Evolutionary conservation across 805 yeast genomes (phyloP).

Genomic region (Clavispora santaluciae): DNA sequence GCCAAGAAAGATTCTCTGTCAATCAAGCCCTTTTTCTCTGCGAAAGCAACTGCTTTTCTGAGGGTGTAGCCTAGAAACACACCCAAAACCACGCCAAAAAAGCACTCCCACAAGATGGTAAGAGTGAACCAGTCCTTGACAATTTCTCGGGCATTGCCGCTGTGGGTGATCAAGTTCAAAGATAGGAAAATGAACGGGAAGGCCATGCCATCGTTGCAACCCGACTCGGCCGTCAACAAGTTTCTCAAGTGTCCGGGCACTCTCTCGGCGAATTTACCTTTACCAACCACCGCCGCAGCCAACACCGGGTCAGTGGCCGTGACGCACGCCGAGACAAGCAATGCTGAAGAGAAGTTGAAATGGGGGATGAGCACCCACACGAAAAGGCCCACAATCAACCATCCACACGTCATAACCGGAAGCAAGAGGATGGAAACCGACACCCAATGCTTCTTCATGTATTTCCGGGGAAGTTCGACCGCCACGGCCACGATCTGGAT

Average conservation of each 20-base stretch:
- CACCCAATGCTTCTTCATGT: slow-evolving; percentile 79
- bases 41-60: slow-evolving; percentile 66
- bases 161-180: slow-evolving; percentile 60
- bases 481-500: slow-evolving; percentile 93
- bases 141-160: slow-evolving; percentile 61
- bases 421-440: slow-evolving; percentile 69
- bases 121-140: slow-evolving; percentile 76
- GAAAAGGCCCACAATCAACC: slow-evolving; percentile 78
- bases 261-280: slow-evolving; percentile 83
- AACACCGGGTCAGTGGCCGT: slow-evolving; percentile 95
- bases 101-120: slow-evolving; percentile 76
- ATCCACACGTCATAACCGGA: slow-evolving; percentile 88
- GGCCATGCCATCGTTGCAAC: slow-evolving; percentile 95
- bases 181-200: slow-evolving; percentile 81
- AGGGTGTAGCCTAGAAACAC: slow-evolving; percentile 65
- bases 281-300: slow-evolving; percentile 94
- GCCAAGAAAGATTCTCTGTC: slow-evolving; percentile 88
- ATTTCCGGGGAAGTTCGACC: slow-evolving; percentile 85
- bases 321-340: slow-evolving; percentile 78
- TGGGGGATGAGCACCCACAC: slow-evolving; percentile 75
- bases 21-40: slow-evolving; percentile 62
- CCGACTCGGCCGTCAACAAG: slow-evolving; percentile 78
- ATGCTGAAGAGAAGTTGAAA: slow-evolving; percentile 63
- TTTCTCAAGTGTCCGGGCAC: slow-evolving; percentile 92
- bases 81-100: slow-evolving; percentile 75